Evolutionary conservation across 257 asterid species (phyloP), one percentile per base, ranked within the genome.

Genomic region (Knoxia roxburghii): DNA sequence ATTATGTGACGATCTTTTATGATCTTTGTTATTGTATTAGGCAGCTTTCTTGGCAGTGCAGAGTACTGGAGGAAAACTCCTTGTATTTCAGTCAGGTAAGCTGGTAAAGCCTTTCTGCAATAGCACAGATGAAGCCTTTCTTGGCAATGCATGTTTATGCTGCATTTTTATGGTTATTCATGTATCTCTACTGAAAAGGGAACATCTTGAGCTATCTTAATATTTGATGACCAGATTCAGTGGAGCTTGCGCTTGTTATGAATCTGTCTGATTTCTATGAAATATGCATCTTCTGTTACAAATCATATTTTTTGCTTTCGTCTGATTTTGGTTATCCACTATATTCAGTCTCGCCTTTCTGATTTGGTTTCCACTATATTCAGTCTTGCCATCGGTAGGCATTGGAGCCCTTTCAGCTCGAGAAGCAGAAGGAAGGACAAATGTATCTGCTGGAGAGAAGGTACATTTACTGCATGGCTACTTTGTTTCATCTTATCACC

Each of bases 41-140:
- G 99, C 99, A 70, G 95, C 99, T 74, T 94, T 85, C 85, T 78
- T 90, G 90, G 96, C 99, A 20, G 83, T 94, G 91, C 89, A 94
- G 85, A 80, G 87, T 75, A 84, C 96, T 61, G 99, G 99, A 39
- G 99, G 99, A 75, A 93, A 90, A 74, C 95, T 93, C 77, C 93
- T 93, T 59, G 99, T 88, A 65, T 93, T 93, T 84, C 97, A 85
- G 79, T 93, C 99, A 69, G 97, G 99, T 77, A 83, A 80, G 84
- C 69, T 76, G 65, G 55, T 65, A 46, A 52, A 37, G 52, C 63
- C 33, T 23, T 24, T 48, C 0, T 30, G 33, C 73, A 57, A n/a
- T 37, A 20, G 66, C 52, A 50, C 35, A 53, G 29, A 54, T 23
- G 21, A 24, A n/a, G n/a, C n/a, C n/a, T n/a, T n/a, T n/a, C n/a